A percentile compares a stretch with the other conserved stretches of the same genome.
Conservation (phyloP, 2,329 filamentous ascomycete species). For the Penicillium griseofulvum region DNA sequence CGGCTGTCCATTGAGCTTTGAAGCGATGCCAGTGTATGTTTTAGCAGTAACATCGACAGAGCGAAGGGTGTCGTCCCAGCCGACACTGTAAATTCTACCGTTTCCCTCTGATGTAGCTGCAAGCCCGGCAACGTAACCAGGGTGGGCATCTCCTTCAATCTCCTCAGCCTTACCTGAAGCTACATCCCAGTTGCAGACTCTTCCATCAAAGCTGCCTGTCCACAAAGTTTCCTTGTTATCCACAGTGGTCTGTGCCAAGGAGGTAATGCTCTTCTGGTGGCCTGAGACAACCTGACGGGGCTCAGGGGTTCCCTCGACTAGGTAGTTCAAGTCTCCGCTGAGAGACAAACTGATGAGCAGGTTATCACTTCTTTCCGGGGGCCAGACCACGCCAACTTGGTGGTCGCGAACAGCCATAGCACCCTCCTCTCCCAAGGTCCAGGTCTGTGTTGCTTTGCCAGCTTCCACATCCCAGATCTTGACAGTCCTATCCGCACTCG, state of each 20-base stretch:
- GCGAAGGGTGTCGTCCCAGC: slow-evolving; percentile 90
- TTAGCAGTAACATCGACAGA: slow-evolving; percentile 71
- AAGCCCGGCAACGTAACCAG: slow-evolving; percentile 81
- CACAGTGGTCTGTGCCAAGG: slow-evolving; percentile 60
- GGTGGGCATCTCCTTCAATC: slow-evolving; percentile 77
- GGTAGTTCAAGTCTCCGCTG: slow-evolving; percentile 85
- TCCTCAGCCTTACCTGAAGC: slow-evolving; percentile 64
- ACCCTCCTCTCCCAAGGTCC: slow-evolving; percentile 77
- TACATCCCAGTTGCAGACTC: slow-evolving; percentile 80
- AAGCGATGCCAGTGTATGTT: slow-evolving; percentile 68
- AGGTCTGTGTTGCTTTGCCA: slow-evolving; percentile 73
- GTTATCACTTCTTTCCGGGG: slow-evolving; percentile 75
- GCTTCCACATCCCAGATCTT: slow-evolving; percentile 89
- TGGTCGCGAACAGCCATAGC: slow-evolving; percentile 73
- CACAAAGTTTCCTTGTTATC: slow-evolving; percentile 62
- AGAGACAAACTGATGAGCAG: slow-evolving; percentile 88
- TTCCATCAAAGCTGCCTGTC: slow-evolving; percentile 90
- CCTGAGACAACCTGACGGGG: slow-evolving; percentile 75
- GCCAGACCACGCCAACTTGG: slow-evolving; percentile 93
- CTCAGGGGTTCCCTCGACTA: slow-evolving; percentile 67
- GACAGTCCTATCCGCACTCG: slow-evolving; percentile 90
- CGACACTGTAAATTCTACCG: slow-evolving; percentile 74
- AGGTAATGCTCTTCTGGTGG: slow-evolving; percentile 88
- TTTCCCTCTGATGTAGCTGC: slow-evolving; percentile 52
- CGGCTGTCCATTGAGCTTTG: slow-evolving; percentile 74